Base-by-base conservation (phyloP, 805 yeast species). In the Barnettozyma californica region DNA sequence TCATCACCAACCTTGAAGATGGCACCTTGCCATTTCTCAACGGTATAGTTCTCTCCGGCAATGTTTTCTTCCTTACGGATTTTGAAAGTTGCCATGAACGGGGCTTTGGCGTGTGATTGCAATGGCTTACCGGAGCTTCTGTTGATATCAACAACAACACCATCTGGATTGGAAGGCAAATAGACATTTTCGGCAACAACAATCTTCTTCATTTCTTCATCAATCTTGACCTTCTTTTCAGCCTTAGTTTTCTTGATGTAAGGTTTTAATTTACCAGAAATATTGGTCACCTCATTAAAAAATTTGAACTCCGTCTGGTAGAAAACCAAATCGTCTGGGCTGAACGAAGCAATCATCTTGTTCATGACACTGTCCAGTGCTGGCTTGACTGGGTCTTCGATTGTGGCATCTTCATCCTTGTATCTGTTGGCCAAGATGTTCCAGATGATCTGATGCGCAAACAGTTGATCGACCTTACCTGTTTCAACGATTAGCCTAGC, bases 1-100 rank as follows among this genome's bases (percentile, higher is more conserved):
- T 94, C 99, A 69, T 94, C 99, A 52, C 99, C 99, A 47, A 94
- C 99, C 67, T 94, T 94, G 78, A 94, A 94, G 65, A 94, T 95
- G 13, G 99, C 99, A 62, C 95, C 83, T 62, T 90, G 90, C 95
- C 95, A 86, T 55, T 75, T 78, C 44, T 87, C 92, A 44, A 78
- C 64, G 5, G 76, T 74, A 6, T 62, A 54, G n/a, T 53, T 55
- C 26, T 61, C 74, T 40, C 75, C 76, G 13, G 62, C 60, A 19
- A 70, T 73, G 14, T 67, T 67, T 16, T 77, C 73, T 5, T 79
- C 78, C 57, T 81, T 83, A 42, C 77, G 76, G 56, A 94, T 90
- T 66, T 82, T 86, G 74, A 94, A 94, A 1, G 95, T 84, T 0
- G 99, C 99, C 91, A 94, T 77, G 64, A 90, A 94, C 35, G 99